These are phyloP conservation scores for Ambrosia hybrid DNA, from an alignment of 140 eudicot species.

Conservation along the genomic window DNA sequence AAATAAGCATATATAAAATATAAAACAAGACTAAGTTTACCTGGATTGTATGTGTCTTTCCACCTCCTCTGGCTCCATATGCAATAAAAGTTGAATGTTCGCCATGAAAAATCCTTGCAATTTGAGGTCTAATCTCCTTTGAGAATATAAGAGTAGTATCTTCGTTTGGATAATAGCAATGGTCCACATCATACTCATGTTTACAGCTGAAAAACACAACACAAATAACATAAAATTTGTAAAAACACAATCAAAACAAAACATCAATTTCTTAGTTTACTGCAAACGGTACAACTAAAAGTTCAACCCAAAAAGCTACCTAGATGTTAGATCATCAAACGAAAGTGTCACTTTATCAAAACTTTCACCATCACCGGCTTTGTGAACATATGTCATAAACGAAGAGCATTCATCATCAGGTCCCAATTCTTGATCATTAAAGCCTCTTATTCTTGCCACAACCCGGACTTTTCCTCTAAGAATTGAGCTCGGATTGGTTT, in stretches of 20 bases:
- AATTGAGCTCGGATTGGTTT: constrained; percentile 26
- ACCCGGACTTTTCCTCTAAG: constrained; percentile 43
- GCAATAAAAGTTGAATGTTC: constrained; percentile 64
- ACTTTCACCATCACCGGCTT: constrained; percentile 19
- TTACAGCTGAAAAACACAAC: constrained; percentile 46
- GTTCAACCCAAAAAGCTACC: constrained; percentile 36
- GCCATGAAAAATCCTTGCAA: constrained; percentile 53
- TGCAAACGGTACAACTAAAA: not conserved
- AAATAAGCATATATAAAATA: not conserved
- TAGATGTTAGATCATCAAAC: constrained; percentile 43
- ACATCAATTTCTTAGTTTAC: too few relatives aligned
- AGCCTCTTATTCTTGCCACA: constrained; percentile 61
- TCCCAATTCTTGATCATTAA: constrained; percentile 44
- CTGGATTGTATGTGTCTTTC: constrained; percentile 77
- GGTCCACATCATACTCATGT: constrained; percentile 57
- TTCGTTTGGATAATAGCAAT: constrained; percentile 62
- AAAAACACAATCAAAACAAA: too few relatives aligned
- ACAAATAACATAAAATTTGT: not conserved
- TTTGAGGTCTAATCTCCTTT: constrained; percentile 62
- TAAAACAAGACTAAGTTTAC: constrained; percentile 31
- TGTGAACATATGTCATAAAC: constrained; percentile 17
- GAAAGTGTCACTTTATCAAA: constrained; percentile 41
- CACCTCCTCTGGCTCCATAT: constrained; percentile 85
- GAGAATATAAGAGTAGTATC: constrained; percentile 41
- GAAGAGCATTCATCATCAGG: too few relatives aligned